Percentiles rank a stretch among this genome's conserved stretches.
Conservation (phyloP, 2,329 filamentous ascomycete species). For the Mycosphaerella sp. region DNA sequence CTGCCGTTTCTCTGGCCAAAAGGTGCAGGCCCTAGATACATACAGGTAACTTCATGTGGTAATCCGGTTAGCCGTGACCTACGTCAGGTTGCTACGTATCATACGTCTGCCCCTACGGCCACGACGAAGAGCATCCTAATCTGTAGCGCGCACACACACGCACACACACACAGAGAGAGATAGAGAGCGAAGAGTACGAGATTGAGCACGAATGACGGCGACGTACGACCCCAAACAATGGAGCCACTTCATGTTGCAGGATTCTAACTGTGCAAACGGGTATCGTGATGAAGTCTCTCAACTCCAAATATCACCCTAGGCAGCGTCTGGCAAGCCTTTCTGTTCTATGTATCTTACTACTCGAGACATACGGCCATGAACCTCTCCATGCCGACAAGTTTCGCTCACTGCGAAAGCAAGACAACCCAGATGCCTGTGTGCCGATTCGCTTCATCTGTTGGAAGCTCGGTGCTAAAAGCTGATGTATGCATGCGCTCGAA, state of each 20-base stretch:
- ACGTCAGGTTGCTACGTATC: too few species aligned
- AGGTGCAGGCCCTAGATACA: too few species aligned
- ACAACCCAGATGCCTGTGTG: slow-evolving; percentile 4
- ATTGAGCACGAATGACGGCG: neutral
- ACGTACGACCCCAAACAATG: neutral
- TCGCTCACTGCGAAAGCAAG: neutral
- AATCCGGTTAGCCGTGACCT: too few species aligned
- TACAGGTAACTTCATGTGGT: too few species aligned
- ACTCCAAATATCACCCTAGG: slow-evolving; percentile 1
- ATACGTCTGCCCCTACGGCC: too few species aligned
- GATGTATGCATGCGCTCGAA: slow-evolving; percentile 18
- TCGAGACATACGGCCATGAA: neutral
- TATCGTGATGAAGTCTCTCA: neutral
- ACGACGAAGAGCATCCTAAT: neutral
- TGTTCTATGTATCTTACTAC: slow-evolving; percentile 4
- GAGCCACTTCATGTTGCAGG: slow-evolving; percentile 1
- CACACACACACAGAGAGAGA: neutral
- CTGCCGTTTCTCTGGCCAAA: too few species aligned
- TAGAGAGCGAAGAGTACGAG: neutral
- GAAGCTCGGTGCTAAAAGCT: slow-evolving; percentile 15
- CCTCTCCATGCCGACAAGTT: slow-evolving; percentile 1
- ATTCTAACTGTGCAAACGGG: neutral
- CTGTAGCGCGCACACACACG: too few species aligned
- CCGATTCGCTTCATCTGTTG: slow-evolving; percentile 17
- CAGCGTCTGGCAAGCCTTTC: slow-evolving; percentile 5